These are phyloP conservation scores for Talaromyces wortmannii DNA, from an alignment of 495 filamentous ascomycete species.

Conservation along the genomic window DNA sequence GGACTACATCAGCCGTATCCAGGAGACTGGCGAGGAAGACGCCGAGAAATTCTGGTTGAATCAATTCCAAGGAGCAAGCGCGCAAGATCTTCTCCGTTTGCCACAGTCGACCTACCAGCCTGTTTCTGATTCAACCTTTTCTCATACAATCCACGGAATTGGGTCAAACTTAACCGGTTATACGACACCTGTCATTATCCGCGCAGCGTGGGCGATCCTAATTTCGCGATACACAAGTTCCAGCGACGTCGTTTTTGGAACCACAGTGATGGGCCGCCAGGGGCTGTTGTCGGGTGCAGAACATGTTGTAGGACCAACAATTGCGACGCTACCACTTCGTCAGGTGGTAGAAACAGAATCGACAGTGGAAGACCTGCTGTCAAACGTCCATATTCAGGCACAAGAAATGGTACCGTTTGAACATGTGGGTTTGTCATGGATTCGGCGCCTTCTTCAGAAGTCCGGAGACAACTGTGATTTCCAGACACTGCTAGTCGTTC, in stretches of 20 bases:
- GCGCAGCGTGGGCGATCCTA: constrained; percentile 45
- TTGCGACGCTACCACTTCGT: constrained; percentile 19
- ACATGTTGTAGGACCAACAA: constrained; percentile 27
- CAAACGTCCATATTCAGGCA: constrained; percentile 35
- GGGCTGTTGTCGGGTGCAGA: constrained; percentile 18
- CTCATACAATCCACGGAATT: neutral
- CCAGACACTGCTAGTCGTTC: constrained; percentile 5
- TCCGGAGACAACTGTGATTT: neutral
- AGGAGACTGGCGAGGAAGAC: constrained; percentile 1
- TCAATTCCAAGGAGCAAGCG: constrained; percentile 21
- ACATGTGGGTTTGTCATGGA: constrained; percentile 52
- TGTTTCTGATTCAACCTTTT: neutral
- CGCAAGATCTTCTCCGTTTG: constrained; percentile 36
- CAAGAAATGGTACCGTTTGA: constrained; percentile 43
- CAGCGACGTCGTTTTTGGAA: constrained; percentile 31
- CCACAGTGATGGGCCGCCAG: constrained; percentile 27
- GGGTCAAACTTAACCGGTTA: neutral
- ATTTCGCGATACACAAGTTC: constrained; percentile 26
- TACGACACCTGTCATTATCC: constrained; percentile 22
- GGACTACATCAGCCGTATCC: constrained; percentile 14
- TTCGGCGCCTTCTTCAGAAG: constrained; percentile 28
- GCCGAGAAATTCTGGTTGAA: constrained; percentile 17
- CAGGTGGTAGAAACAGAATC: neutral
- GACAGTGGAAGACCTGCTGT: constrained; percentile 20
- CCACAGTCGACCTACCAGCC: constrained; percentile 36